These are phyloP conservation scores for Fusarium tupiense DNA, from an alignment of 2,329 filamentous ascomycete species.

Conservation along the genomic window DNA sequence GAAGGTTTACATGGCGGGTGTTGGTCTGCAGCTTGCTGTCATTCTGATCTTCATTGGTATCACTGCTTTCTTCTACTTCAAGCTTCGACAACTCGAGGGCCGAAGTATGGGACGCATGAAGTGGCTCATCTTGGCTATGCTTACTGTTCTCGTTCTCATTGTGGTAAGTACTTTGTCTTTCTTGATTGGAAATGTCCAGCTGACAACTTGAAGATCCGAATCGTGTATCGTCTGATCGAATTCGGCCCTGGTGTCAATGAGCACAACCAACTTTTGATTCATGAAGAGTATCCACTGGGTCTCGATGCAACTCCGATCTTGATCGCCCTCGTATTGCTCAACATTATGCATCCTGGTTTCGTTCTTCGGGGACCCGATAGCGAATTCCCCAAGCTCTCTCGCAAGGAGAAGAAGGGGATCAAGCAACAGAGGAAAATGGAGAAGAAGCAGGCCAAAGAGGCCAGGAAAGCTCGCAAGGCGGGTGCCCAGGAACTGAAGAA, in stretches of 20 bases:
- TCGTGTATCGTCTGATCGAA: constrained; percentile 69
- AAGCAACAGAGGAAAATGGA: constrained; percentile 49
- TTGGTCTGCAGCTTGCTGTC: constrained; percentile 50
- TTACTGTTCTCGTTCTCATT: constrained; percentile 49
- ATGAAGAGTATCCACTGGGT: constrained; percentile 62
- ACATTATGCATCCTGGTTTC: constrained; percentile 58
- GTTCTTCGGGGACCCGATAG: constrained; percentile 57
- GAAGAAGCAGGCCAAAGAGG: constrained; percentile 36
- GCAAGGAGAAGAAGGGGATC: constrained; percentile 57
- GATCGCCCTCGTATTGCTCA: constrained; percentile 54
- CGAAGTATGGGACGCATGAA: constrained; percentile 44
- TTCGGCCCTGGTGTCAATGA: constrained; percentile 58
- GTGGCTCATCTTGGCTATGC: constrained; percentile 48
- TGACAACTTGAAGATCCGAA: constrained; percentile 55
- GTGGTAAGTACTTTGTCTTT: constrained; percentile 42
- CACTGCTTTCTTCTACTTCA: constrained; percentile 49
- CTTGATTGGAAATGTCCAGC: background rate
- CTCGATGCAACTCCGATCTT: constrained; percentile 67
- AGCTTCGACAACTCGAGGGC: constrained; percentile 37
- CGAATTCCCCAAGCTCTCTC: constrained; percentile 54
- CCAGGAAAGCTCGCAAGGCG: constrained; percentile 38
- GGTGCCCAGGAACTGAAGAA: constrained; percentile 28
- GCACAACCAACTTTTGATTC: constrained; percentile 56
- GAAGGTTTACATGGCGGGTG: constrained; percentile 53
- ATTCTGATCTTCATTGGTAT: constrained; percentile 51